Base-by-base conservation (phyloP, 257 asterid species). In the Solanum dulcamara region DNA sequence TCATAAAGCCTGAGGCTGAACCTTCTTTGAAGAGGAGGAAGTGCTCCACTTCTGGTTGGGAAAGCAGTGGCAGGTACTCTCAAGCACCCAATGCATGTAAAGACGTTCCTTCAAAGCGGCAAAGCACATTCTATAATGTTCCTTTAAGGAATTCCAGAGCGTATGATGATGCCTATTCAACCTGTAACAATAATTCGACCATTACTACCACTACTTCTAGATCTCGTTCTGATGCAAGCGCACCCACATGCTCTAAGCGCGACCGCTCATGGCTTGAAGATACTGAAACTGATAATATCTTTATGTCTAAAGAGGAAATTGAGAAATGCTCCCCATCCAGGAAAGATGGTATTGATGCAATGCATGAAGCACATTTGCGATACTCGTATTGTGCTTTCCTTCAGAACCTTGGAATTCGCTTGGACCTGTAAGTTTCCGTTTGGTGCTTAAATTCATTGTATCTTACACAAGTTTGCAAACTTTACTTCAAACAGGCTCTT, bases 351-450 rank as follows among this genome's bases (percentile, higher is more conserved):
- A 96, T 96, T 85, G 97, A 94, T 92, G 88, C 90, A 35, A 74
- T 87, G 90, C 97, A 92, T 14, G 99, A 96, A 93, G 90, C 93
- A 67, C 96, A 92, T 85, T 81, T 96, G 89, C 93, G 99, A 33
- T 92, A 95, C 93, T 94, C 99, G 0, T 95, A 96, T 84, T 96
- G 98, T 89, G 93, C 94, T 50, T 95, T 94, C 91, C 94, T 96
- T 87, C 98, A 96, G 89, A 92, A 91, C 89, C 95, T 96, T 88
- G 99, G 99, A 74, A 79, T 89, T 70, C 94, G 89, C 86, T 96
- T 96, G 84, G 99, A 94, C 72, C 88, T 96, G 99, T 96, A 90
- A 92, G 98, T 81, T 84, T 84, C 86, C 77, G 40, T 50, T 86
- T 81, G 81, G 83, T 28, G 13, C 13, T 48, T 28, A 24, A 77